Evolutionary conservation across 345 rosid genomes (phyloP).

Genomic region (Citrus cavaleriei): DNA sequence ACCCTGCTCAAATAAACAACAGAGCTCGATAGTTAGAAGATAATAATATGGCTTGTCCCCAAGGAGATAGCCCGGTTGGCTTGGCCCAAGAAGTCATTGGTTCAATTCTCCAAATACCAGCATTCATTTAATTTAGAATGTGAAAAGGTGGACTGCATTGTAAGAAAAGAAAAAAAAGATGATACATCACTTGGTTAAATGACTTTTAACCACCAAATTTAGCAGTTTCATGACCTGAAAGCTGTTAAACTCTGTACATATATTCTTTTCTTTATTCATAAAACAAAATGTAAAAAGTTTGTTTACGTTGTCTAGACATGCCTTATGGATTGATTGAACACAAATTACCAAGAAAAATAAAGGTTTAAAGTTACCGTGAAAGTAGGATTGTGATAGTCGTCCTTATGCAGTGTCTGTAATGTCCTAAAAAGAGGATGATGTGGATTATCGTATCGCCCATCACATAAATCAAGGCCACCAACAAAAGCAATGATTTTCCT

Average conservation of each 20-base stretch:
- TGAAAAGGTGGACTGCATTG: neutral
- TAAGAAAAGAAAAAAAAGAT: no score
- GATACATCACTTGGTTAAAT: neutral
- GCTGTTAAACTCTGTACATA: neutral
- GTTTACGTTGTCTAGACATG: neutral
- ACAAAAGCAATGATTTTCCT: constrained; percentile 91
- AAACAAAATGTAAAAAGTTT: neutral
- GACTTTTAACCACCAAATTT: neutral
- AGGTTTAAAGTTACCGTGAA: constrained; percentile 52
- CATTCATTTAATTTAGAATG: neutral
- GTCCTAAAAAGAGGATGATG: constrained; percentile 77
- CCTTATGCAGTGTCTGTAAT: constrained; percentile 68
- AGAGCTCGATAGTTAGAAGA: neutral
- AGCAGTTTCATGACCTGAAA: neutral
- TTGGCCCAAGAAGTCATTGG: neutral
- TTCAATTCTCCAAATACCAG: neutral
- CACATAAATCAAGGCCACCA: constrained; percentile 96
- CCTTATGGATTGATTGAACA: neutral
- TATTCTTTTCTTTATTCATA: neutral
- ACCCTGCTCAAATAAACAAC: constrained; percentile 45
- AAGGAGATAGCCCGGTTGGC: neutral
- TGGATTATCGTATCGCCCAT: constrained; percentile 91
- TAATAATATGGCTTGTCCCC: neutral
- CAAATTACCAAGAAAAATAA: constrained; percentile 1
- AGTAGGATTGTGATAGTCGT: constrained; percentile 90